Evolutionary conservation across 2,329 filamentous ascomycete species (phyloP).

Genomic region (Colletotrichum brevisporum): DNA sequence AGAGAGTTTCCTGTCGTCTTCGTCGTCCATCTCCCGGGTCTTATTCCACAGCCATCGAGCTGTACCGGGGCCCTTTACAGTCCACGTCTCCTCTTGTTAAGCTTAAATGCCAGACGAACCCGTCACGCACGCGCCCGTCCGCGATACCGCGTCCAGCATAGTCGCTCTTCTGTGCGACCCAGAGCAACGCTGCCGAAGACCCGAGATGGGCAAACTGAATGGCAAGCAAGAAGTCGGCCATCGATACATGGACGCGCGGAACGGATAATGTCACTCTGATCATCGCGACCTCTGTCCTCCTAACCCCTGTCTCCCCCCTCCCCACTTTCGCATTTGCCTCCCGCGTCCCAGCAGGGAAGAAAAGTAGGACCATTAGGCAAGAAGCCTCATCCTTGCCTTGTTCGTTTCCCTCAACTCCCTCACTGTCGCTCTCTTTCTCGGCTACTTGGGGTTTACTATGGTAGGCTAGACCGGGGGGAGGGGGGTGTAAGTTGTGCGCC

Average conservation of each 20-base stretch:
- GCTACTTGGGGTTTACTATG: background rate
- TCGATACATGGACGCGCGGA: too few species aligned
- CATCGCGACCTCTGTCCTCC: background rate
- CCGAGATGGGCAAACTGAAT: constrained; percentile 28
- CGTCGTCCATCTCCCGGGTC: too few species aligned
- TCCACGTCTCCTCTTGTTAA: constrained; percentile 24
- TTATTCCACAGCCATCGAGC: background rate
- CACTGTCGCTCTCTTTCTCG: background rate
- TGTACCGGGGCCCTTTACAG: background rate
- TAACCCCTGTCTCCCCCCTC: background rate
- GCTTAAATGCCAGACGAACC: constrained; percentile 35
- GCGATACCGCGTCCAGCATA: constrained; percentile 28
- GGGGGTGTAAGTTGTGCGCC: background rate
- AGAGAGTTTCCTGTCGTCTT: background rate
- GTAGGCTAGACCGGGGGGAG: background rate
- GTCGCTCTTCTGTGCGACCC: constrained; percentile 17
- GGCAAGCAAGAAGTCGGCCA: background rate
- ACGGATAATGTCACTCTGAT: too few species aligned
- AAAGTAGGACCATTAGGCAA: background rate
- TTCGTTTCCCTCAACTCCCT: background rate
- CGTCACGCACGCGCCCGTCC: constrained; percentile 17
- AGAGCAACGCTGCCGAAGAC: constrained; percentile 32
- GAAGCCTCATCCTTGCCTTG: constrained; percentile 11
- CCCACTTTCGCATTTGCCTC: background rate
- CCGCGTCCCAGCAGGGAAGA: background rate